A percentile compares a stretch with the other conserved stretches of the same genome.
phyloP scores from a whole-genome alignment of 2,329 filamentous ascomycete species.

The Colletotrichum gloeosporioides region DNA sequence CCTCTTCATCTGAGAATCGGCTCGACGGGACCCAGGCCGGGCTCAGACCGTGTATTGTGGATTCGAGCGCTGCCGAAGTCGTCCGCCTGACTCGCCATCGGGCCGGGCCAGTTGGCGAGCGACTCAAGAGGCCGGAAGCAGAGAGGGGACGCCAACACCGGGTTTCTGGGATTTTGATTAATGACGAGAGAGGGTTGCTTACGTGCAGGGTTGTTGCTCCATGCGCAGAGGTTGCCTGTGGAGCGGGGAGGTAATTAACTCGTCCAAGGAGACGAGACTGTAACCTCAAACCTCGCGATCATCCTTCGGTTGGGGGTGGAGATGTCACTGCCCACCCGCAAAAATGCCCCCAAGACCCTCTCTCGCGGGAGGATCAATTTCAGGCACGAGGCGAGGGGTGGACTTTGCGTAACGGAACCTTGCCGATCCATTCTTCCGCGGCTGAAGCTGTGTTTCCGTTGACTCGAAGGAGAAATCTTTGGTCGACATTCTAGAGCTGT shows the following conservation, averaged over 20 bases:
- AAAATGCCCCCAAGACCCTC: neutral
- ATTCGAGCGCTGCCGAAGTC: neutral
- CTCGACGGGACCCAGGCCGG: neutral
- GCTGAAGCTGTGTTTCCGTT: neutral
- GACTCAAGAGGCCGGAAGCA: neutral
- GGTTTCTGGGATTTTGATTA: conserved; percentile 15
- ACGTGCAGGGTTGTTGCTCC: conserved; percentile 4
- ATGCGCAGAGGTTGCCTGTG: neutral
- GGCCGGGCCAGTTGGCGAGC: neutral
- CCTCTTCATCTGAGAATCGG: neutral
- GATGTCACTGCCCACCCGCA: neutral
- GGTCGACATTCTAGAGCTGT: neutral
- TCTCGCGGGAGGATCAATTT: conserved; percentile 9
- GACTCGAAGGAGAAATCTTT: neutral
- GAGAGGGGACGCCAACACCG: neutral
- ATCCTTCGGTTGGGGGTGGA: neutral
- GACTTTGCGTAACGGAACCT: neutral
- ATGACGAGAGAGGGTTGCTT: neutral
- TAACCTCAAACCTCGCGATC: conserved; percentile 14
- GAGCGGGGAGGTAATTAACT: conserved; percentile 3
- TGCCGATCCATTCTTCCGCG: neutral
- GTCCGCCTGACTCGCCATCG: conserved; percentile 9
- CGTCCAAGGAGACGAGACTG: neutral
- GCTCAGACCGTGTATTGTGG: neutral
- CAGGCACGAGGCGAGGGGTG: neutral